Evolutionary conservation across 2,329 filamentous ascomycete genomes (phyloP).

Genomic region (Penicillium sp.): DNA sequence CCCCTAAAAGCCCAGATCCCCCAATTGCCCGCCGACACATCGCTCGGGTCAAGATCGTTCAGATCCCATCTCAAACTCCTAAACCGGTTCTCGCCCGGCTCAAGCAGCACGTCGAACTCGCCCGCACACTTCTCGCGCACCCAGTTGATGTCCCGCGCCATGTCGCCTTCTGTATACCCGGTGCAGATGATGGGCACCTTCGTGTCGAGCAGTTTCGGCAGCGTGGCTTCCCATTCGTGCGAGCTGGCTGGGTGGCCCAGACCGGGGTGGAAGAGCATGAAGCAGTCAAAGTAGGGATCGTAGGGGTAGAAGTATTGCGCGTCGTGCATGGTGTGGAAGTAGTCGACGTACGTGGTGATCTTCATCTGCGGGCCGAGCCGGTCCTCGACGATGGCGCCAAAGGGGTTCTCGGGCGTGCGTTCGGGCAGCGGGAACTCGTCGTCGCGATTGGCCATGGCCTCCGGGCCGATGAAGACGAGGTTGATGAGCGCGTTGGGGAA

Average conservation of each 20-base stretch:
- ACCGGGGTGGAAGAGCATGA: constrained; percentile 94
- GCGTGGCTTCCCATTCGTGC: constrained; percentile 88
- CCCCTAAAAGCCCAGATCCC: constrained; percentile 95
- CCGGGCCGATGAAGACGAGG: constrained; percentile 89
- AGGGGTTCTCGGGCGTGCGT: constrained; percentile 81
- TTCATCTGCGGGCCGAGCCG: constrained; percentile 85
- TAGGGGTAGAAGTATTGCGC: constrained; percentile 88
- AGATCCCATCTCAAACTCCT: constrained; percentile 93
- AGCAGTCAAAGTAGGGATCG: constrained; percentile 97
- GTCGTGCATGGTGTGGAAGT: constrained; percentile 94
- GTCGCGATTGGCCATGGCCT: constrained; percentile 92
- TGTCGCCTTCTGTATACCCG: constrained; percentile 92
- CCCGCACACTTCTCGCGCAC: constrained; percentile 79
- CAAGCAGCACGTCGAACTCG: constrained; percentile 86
- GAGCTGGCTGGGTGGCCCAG: constrained; percentile 89
- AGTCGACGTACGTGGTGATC: constrained; percentile 95
- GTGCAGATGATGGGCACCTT: constrained; percentile 93
- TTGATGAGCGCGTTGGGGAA: constrained; percentile 92
- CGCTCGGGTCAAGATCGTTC: constrained; percentile 91
- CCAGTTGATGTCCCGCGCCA: constrained; percentile 89
- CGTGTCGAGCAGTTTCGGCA: constrained; percentile 86
- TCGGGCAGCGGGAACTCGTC: constrained; percentile 86
- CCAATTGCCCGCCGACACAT: constrained; percentile 95
- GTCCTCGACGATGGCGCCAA: constrained; percentile 90
- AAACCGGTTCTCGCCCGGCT: constrained; percentile 92